phyloP scores from a whole-genome alignment of 2,329 filamentous ascomycete genomes.

The Trichoderma polysporum region DNA sequence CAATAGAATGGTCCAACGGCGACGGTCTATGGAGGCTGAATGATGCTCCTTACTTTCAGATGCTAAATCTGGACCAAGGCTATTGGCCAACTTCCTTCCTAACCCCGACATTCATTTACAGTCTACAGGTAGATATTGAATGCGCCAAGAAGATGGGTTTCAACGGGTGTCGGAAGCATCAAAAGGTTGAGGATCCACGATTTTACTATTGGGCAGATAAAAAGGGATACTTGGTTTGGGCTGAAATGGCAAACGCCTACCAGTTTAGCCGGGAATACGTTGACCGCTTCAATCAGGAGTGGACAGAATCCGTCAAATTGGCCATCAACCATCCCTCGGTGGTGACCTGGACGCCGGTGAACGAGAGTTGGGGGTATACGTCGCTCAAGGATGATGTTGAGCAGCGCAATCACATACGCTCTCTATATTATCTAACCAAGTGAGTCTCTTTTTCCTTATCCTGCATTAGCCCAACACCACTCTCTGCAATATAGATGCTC shows the following conservation, averaged over 20 bases:
- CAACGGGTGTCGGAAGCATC: conserved; percentile 64
- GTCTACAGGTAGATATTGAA: conserved; percentile 52
- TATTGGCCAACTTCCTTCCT: conserved; percentile 63
- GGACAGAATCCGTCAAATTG: conserved; percentile 60
- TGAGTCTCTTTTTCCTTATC: conserved; percentile 30
- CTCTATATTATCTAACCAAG: conserved; percentile 65
- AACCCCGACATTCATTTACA: conserved; percentile 52
- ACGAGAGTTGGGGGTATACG: conserved; percentile 64
- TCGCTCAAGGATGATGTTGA: conserved; percentile 54
- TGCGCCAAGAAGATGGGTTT: conserved; percentile 61
- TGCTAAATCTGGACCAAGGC: conserved; percentile 60
- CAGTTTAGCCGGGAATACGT: conserved; percentile 59
- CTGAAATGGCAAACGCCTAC: conserved; percentile 65
- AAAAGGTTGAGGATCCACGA: conserved; percentile 61
- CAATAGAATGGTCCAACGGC: conserved; percentile 56
- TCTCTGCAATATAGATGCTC: not conserved
- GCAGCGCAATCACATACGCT: conserved; percentile 63
- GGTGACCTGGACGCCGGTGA: conserved; percentile 66
- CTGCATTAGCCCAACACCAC: not conserved
- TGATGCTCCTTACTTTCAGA: conserved; percentile 58
- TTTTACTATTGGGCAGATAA: conserved; percentile 63
- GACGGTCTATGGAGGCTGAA: conserved; percentile 61
- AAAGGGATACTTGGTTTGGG: conserved; percentile 63
- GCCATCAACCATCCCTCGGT: conserved; percentile 66
- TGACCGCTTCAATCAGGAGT: conserved; percentile 62